Percentiles rank a stretch among this genome's conserved stretches.
These are phyloP conservation scores for Podospora comata DNA, from an alignment of 495 filamentous ascomycete species.

Conservation along the genomic window DNA sequence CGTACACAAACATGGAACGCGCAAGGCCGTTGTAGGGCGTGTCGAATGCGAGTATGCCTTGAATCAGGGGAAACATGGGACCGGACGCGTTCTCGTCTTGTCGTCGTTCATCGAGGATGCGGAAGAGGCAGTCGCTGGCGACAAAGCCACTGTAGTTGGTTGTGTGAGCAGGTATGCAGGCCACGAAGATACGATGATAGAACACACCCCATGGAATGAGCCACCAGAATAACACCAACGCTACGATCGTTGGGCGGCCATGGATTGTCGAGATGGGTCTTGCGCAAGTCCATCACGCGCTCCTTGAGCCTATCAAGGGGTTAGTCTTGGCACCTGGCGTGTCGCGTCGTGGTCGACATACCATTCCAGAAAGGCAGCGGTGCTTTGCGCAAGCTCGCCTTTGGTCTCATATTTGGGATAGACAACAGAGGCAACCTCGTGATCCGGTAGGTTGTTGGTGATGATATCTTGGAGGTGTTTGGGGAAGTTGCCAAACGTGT, in stretches of 20 bases:
- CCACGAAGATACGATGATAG: too few relatives aligned
- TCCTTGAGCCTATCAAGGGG: conserved; percentile 67
- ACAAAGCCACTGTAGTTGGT: conserved; percentile 64
- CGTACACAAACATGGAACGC: conserved; percentile 84
- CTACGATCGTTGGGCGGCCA: conserved; percentile 84
- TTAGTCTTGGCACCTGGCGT: conserved; percentile 1
- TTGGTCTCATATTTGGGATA: conserved; percentile 93
- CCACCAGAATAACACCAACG: conserved; percentile 77
- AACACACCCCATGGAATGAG: conserved; percentile 83
- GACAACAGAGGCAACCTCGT: conserved; percentile 64
- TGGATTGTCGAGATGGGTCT: conserved; percentile 63
- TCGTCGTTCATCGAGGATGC: conserved; percentile 41
- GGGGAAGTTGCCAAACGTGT: conserved; percentile 80
- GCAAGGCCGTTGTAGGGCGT: conserved; percentile 90
- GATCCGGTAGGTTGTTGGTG: conserved; percentile 64
- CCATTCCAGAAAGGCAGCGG: conserved; percentile 80
- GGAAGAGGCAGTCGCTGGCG: conserved; percentile 77
- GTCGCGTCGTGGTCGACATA: conserved; percentile 31
- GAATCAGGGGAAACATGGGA: conserved; percentile 63
- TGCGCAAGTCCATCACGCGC: conserved; percentile 83
- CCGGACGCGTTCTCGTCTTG: conserved; percentile 21
- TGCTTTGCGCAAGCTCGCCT: conserved; percentile 76
- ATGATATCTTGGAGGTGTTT: conserved; percentile 66
- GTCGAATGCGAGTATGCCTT: conserved; percentile 87
- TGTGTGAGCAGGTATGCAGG: too few relatives aligned